A percentile compares a stretch with the other conserved stretches of the same genome.
Evolutionary conservation across 169 alveolate species (phyloP).

Genomic region (Plasmodium ovale): DNA sequence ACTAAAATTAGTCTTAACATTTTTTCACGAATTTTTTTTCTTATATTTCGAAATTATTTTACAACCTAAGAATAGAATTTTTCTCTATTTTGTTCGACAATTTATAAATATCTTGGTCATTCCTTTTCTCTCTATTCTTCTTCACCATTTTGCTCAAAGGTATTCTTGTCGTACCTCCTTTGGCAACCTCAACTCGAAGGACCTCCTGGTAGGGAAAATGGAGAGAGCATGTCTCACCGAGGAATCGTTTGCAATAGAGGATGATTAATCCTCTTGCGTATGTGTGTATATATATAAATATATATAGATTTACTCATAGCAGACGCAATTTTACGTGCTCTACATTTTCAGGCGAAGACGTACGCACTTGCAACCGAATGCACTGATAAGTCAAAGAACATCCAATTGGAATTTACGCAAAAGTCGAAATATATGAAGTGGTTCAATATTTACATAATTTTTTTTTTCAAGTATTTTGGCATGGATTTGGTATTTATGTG

Average conservation of each 20-base stretch:
- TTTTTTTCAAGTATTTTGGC: conserved; percentile 48
- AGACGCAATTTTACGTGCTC: background rate
- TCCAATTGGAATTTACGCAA: conserved; percentile 36
- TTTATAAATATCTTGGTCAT: conserved; percentile 38
- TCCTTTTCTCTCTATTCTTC: conserved; percentile 27
- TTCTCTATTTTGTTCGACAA: conserved; percentile 26
- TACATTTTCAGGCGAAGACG: conserved; percentile 2
- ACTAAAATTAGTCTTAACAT: conserved; percentile 14
- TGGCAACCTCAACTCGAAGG: background rate
- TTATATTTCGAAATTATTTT: conserved; percentile 36
- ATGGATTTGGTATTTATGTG: conserved; percentile 50
- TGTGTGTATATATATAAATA: background rate
- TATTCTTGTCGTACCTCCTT: background rate
- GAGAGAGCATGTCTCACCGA: background rate
- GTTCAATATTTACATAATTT: conserved; percentile 30
- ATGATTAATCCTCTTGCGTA: background rate
- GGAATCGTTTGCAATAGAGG: background rate
- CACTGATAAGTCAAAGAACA: conserved; percentile 15
- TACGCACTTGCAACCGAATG: background rate
- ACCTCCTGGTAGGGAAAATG: too few species aligned
- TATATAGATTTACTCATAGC: background rate
- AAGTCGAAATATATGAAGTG: conserved; percentile 6
- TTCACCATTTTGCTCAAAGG: background rate
- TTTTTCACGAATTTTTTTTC: conserved; percentile 25
- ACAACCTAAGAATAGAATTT: conserved; percentile 12